phyloP scores from a whole-genome alignment of 164 flowering plant genomes.

The Vitis rupestris region DNA sequence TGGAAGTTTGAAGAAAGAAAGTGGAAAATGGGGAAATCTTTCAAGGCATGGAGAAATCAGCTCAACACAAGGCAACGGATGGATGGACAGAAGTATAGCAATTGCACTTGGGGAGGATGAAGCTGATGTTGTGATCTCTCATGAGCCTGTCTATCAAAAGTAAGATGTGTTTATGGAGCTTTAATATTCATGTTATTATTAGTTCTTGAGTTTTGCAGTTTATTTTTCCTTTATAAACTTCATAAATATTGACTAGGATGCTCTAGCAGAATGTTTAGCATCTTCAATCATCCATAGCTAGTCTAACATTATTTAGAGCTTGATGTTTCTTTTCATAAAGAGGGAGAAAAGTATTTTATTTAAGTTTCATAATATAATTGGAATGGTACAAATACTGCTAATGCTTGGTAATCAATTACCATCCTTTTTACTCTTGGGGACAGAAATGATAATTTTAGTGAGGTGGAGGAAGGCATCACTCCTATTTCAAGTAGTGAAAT shows the following conservation, averaged over 20 bases:
- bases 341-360: too few relatives aligned
- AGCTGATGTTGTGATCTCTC: slow-evolving; percentile 55
- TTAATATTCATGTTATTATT: neutral
- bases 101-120: slow-evolving; percentile 98
- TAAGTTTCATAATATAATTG: too few relatives aligned
- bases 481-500: slow-evolving; percentile 19
- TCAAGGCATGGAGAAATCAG: slow-evolving; percentile 36
- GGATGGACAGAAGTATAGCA: slow-evolving; percentile 64
- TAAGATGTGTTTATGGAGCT: slow-evolving; percentile 28
- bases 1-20: slow-evolving; percentile 43
- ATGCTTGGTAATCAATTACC: neutral
- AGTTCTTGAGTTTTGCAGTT: too few relatives aligned
- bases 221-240: too few relatives aligned
- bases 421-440: neutral
- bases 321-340: too few relatives aligned
- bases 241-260: too few relatives aligned
- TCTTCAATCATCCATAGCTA: too few relatives aligned
- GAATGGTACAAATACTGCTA: too few relatives aligned
- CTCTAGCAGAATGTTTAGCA: too few relatives aligned
- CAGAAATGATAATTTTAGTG: slow-evolving; percentile 10
- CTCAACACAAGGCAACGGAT: slow-evolving; percentile 31
- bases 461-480: slow-evolving; percentile 15
- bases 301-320: too few relatives aligned
- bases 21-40: slow-evolving; percentile 30
- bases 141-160: slow-evolving; percentile 34